Conservation (phyloP, 495 filamentous ascomycete species). For the Aspergillus saccharolyticus region DNA sequence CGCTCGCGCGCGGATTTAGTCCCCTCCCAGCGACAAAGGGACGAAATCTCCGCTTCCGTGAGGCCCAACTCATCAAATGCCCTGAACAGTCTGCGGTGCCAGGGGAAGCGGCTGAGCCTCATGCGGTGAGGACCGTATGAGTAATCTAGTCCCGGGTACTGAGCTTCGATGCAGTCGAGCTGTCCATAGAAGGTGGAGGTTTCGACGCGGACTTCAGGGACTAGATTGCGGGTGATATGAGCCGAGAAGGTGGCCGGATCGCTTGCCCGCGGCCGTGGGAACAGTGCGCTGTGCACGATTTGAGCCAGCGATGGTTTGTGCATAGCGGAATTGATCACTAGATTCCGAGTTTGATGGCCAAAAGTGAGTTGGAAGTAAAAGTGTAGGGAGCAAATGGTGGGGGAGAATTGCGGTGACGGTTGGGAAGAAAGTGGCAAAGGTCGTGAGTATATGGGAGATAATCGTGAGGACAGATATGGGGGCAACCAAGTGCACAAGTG, state of each 20-base stretch:
- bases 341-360: neutral
- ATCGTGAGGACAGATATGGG: conserved; percentile 1
- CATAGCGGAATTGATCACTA: conserved; percentile 37
- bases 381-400: neutral
- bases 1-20: conserved; percentile 83
- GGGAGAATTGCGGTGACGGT: conserved; percentile 7
- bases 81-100: conserved; percentile 76
- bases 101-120: conserved; percentile 72
- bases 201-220: conserved; percentile 87
- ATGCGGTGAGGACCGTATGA: conserved; percentile 73
- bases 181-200: conserved; percentile 81
- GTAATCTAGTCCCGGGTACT: conserved; percentile 90
- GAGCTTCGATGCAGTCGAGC: conserved; percentile 78
- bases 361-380: neutral
- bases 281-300: conserved; percentile 53
- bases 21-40: conserved; percentile 88
- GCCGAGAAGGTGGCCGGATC: conserved; percentile 55
- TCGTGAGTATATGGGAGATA: conserved; percentile 2
- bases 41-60: conserved; percentile 70
- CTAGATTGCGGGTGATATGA: conserved; percentile 61
- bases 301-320: conserved; percentile 54
- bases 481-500: neutral
- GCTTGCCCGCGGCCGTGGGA: conserved; percentile 48
- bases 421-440: conserved; percentile 5
- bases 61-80: conserved; percentile 74